These are phyloP conservation scores for Urostyla sp. DNA, from an alignment of 73 alveolate genomes.

Conservation along the genomic window DNA sequence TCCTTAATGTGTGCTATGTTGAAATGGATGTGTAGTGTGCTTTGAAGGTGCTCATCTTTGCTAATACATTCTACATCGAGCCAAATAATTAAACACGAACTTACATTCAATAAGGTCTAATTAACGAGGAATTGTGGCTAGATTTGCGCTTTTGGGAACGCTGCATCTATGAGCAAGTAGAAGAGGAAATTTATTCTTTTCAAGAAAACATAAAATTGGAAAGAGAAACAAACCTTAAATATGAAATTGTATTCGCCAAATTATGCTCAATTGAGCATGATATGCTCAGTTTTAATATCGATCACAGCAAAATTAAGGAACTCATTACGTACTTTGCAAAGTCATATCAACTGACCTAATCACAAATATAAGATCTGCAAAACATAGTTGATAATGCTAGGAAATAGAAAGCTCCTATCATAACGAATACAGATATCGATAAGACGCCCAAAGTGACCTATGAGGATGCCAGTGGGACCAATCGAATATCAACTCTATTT, in stretches of 20 bases:
- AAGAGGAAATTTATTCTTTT: neutral
- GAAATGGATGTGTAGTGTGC: constrained; percentile 35
- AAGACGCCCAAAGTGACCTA: constrained; percentile 36
- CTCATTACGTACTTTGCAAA: neutral
- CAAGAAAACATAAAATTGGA: constrained; percentile 6
- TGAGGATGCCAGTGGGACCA: neutral
- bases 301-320: constrained; percentile 1
- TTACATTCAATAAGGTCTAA: neutral
- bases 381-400: neutral
- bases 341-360: neutral
- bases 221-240: neutral
- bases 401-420: neutral
- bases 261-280: constrained; percentile 16
- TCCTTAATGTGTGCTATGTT: constrained; percentile 14
- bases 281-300: constrained; percentile 14
- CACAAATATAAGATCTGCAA: constrained; percentile 2
- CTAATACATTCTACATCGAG: constrained; percentile 23
- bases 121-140: constrained; percentile 10
- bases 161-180: neutral
- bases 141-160: constrained; percentile 30
- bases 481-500: neutral
- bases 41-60: constrained; percentile 1
- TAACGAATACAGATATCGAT: neutral
- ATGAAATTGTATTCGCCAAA: constrained; percentile 7
- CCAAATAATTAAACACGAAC: neutral